These are phyloP conservation scores for Eucalyptus coolabah DNA, from an alignment of 345 rosid species.

Conservation along the genomic window DNA sequence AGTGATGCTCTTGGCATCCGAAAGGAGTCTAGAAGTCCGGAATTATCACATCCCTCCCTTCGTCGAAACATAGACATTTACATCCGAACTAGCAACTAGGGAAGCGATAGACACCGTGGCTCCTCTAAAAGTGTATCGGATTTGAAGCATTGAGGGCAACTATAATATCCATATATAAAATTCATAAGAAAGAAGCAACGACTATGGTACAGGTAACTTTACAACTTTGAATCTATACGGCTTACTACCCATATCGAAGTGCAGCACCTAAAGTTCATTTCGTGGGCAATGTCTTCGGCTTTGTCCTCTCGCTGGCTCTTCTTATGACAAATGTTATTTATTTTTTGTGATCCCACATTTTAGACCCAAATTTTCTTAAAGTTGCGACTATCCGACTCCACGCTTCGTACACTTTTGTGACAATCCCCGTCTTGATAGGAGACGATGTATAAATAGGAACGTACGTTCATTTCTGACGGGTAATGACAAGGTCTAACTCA, in stretches of 20 bases:
- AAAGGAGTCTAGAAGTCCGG: too few relatives aligned
- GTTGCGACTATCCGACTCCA: too few relatives aligned
- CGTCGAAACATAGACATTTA: not conserved
- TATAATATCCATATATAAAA: not conserved
- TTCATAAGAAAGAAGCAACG: not conserved
- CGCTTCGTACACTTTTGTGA: too few relatives aligned
- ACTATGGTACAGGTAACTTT: not conserved
- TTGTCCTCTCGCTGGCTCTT: constrained; percentile 67
- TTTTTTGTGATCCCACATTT: too few relatives aligned
- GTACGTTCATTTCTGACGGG: too few relatives aligned
- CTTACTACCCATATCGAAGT: not conserved
- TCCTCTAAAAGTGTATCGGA: not conserved
- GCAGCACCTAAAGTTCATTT: not conserved
- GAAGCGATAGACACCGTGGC: not conserved
- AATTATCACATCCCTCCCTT: too few relatives aligned
- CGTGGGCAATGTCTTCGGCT: constrained; percentile 34
- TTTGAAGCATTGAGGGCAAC: not conserved
- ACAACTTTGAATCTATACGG: not conserved
- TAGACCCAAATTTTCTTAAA: too few relatives aligned
- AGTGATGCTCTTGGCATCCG: too few relatives aligned
- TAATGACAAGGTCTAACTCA: too few relatives aligned
- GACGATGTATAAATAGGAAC: too few relatives aligned
- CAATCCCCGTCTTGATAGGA: too few relatives aligned
- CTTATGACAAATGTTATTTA: too few relatives aligned
- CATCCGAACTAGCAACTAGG: not conserved